Conservation (phyloP, 108 stramenopile genomes). For the Hondaea fermentalgiana region DNA sequence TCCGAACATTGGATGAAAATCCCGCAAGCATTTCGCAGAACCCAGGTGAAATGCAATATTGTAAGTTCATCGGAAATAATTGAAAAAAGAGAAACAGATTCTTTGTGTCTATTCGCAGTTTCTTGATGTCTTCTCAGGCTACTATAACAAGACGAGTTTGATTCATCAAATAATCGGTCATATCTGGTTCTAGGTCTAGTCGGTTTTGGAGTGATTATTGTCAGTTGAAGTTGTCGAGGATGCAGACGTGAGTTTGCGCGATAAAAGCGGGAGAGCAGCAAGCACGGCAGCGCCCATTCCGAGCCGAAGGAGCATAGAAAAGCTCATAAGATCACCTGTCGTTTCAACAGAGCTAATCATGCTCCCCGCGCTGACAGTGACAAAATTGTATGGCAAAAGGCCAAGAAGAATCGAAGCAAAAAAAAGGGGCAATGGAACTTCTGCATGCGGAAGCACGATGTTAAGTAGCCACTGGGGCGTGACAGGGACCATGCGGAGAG, state of each 20-base stretch:
- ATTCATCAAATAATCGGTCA: too few relatives aligned
- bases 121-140: background rate
- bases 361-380: background rate
- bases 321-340: background rate
- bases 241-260: too few relatives aligned
- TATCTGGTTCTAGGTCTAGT: too few relatives aligned
- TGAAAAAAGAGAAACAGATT: background rate
- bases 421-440: background rate
- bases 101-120: background rate
- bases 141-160: too few relatives aligned
- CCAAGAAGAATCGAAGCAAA: background rate
- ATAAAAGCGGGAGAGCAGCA: too few relatives aligned
- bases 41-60: background rate
- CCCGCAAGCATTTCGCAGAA: background rate
- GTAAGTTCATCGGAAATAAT: too few relatives aligned
- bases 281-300: background rate
- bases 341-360: background rate
- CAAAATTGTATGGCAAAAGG: background rate
- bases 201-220: too few relatives aligned
- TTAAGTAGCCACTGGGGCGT: background rate
- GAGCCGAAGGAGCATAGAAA: background rate
- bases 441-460: background rate
- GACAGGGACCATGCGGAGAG: background rate
- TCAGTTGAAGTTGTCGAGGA: too few relatives aligned
- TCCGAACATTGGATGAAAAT: too few relatives aligned